Evolutionary conservation across 1,284 basidiomycete species (phyloP), one percentile per base, ranked within the genome.

Genomic region (Waitea zeae): DNA sequence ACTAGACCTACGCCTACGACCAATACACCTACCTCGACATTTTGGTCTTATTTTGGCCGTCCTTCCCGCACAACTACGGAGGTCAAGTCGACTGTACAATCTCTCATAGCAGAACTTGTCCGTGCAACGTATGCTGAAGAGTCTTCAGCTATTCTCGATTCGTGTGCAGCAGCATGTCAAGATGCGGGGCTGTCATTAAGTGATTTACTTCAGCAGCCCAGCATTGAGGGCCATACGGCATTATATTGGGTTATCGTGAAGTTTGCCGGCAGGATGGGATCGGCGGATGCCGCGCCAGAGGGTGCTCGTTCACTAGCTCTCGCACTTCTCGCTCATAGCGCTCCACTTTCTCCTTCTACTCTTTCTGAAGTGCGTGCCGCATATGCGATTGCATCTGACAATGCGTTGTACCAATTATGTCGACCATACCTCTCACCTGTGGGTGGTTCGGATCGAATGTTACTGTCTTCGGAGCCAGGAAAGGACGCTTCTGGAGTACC

Each of bases 231-330:
- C 1, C 70, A 71, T 42, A 68, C 68, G 0, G 67, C 74, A 0
- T 45, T 80, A 1, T 79, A 79, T 41, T 81, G 77, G 77, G 69
- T 67, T 0, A 69, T 80, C 40, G 49, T 80, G 18, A 77, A 58
- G 20, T 47, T 44, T 14, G 39, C 26, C 31, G 43, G 15, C 36
- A 43, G 33, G 12, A 41, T 47, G 0, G 42, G 58, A 22, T 48
- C 54, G 32, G 49, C 41, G n/a, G 40, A 52, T 3, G n/a, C n/a
- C n/a, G n/a, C n/a, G n/a, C n/a, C n/a, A n/a, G 49, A 53, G 9
- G 52, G 56, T 1, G 64, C 66, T 38, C 7, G 19, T 7, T 13
- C 9, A 4, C 51, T 74, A n/a, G 48, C 73, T 6, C 57, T 59
- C 5, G 50, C 60, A 0, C 52, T 82, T 17, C 53, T 82, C 31